Percentiles rank a stretch among this genome's conserved stretches.
Evolutionary conservation across 2,329 filamentous ascomycete genomes (phyloP).

Genomic region (Talaromyces sp.): DNA sequence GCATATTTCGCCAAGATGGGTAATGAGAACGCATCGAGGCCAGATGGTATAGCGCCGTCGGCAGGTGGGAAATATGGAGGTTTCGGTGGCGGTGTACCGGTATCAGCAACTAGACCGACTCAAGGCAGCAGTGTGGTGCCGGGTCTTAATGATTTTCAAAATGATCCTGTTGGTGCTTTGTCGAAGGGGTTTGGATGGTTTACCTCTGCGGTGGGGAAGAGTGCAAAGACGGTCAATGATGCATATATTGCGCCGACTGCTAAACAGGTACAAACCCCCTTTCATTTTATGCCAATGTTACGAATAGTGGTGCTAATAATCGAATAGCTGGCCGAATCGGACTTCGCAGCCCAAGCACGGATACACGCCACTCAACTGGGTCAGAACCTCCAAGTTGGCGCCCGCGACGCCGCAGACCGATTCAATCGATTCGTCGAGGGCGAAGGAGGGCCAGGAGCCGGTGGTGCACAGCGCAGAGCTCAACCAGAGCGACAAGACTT

Average conservation of each 20-base stretch:
- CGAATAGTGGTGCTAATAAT: not conserved
- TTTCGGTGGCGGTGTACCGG: slow-evolving; percentile 74
- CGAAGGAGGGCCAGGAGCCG: slow-evolving; percentile 47
- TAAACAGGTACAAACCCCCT: slow-evolving; percentile 65
- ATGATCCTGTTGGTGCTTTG: slow-evolving; percentile 81
- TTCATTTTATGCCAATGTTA: not conserved
- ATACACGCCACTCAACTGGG: slow-evolving; percentile 51
- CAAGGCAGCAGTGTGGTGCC: slow-evolving; percentile 48
- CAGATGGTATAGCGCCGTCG: slow-evolving; percentile 72
- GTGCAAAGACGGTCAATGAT: slow-evolving; percentile 86
- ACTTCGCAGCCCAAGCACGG: slow-evolving; percentile 70
- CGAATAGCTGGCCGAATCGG: slow-evolving; percentile 69
- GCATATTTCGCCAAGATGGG: slow-evolving; percentile 86
- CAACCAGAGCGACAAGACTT: slow-evolving; percentile 73
- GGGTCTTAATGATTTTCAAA: slow-evolving; percentile 81
- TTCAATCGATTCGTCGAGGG: slow-evolving; percentile 89
- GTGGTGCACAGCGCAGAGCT: slow-evolving; percentile 36
- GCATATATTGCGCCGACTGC: slow-evolving; percentile 90
- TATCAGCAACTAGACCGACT: slow-evolving; percentile 36
- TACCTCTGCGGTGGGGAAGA: slow-evolving; percentile 78
- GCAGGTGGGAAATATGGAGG: slow-evolving; percentile 91
- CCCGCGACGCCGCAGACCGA: slow-evolving; percentile 70
- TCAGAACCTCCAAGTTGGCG: slow-evolving; percentile 62
- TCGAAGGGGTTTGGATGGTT: slow-evolving; percentile 96
- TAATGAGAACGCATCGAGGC: slow-evolving; percentile 71